A percentile compares a stretch with the other conserved stretches of the same genome.
Conservation (phyloP, 768 basidiomycete genomes). For the Tylopilus balloui region DNA sequence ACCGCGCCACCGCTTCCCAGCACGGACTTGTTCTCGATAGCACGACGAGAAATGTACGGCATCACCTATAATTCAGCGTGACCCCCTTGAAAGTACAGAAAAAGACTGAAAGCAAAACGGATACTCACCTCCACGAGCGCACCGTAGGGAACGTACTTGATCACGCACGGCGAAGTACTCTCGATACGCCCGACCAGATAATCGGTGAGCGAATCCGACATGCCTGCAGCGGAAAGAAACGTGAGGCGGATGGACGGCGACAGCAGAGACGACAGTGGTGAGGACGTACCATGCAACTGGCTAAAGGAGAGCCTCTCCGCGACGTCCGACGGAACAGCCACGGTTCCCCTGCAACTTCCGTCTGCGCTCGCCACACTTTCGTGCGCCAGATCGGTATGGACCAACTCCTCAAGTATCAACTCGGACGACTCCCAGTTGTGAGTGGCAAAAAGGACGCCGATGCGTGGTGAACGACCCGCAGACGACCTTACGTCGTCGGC, state of each 20-base stretch:
- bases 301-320: conserved; percentile 68
- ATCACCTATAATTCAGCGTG: conserved; percentile 52
- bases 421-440: conserved; percentile 75
- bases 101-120: not conserved
- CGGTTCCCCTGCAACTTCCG: conserved; percentile 23
- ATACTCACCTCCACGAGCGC: conserved; percentile 53
- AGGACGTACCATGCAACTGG: conserved; percentile 72
- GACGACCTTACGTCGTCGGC: conserved; percentile 42
- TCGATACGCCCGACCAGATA: too few species aligned
- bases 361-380: conserved; percentile 12
- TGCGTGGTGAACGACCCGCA: conserved; percentile 8
- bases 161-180: too few species aligned
- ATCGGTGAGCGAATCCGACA: conserved; percentile 54
- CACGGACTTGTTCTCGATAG: conserved; percentile 90
- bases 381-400: conserved; percentile 45
- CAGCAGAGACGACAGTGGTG: not conserved
- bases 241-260: not conserved
- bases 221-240: conserved; percentile 47
- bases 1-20: conserved; percentile 68
- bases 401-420: conserved; percentile 57
- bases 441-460: conserved; percentile 81
- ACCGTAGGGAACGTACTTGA: conserved; percentile 85
- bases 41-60: conserved; percentile 85
- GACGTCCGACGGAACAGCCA: conserved; percentile 49
- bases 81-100: too few species aligned